A percentile compares a stretch with the other conserved stretches of the same genome.
These are phyloP conservation scores for Puccinia horiana DNA, from an alignment of 1,284 basidiomycete genomes.

Conservation along the genomic window DNA sequence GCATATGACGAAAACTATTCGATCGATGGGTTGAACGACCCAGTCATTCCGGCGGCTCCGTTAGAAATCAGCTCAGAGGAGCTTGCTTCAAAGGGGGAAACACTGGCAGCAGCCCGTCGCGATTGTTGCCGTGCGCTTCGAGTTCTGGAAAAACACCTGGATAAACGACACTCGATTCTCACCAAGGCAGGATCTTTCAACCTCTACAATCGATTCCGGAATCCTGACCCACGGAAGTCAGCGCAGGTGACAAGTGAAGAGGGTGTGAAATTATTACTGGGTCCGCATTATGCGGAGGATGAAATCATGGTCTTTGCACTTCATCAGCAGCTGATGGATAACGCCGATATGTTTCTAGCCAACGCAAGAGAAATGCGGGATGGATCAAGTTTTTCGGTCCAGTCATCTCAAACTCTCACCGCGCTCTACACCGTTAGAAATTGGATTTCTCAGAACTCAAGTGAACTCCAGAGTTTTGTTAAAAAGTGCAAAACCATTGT, in stretches of 20 bases:
- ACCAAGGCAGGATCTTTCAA: conserved; percentile 56
- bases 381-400: conserved; percentile 69
- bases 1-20: conserved; percentile 35
- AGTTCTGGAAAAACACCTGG: conserved; percentile 39
- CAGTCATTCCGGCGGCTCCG: conserved; percentile 7
- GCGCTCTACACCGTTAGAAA: conserved; percentile 65
- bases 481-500: conserved; percentile 47
- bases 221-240: conserved; percentile 53
- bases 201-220: conserved; percentile 50
- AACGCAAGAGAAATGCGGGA: conserved; percentile 65
- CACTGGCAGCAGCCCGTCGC: conserved; percentile 22
- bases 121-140: conserved; percentile 53
- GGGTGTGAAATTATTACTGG: conserved; percentile 36
- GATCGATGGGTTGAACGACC: conserved; percentile 33
- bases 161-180: conserved; percentile 50
- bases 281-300: conserved; percentile 53
- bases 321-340: conserved; percentile 73
- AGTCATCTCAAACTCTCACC: conserved; percentile 68
- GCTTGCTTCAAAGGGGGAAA: conserved; percentile 14
- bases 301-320: conserved; percentile 65
- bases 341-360: conserved; percentile 68
- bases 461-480: conserved; percentile 48
- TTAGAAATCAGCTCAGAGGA: conserved; percentile 20
- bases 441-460: conserved; percentile 62
- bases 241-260: conserved; percentile 52